Percentiles rank a stretch among this genome's conserved stretches.
Conservation (phyloP, 1,284 basidiomycete genomes). For the Laetiporus sulphureus region DNA sequence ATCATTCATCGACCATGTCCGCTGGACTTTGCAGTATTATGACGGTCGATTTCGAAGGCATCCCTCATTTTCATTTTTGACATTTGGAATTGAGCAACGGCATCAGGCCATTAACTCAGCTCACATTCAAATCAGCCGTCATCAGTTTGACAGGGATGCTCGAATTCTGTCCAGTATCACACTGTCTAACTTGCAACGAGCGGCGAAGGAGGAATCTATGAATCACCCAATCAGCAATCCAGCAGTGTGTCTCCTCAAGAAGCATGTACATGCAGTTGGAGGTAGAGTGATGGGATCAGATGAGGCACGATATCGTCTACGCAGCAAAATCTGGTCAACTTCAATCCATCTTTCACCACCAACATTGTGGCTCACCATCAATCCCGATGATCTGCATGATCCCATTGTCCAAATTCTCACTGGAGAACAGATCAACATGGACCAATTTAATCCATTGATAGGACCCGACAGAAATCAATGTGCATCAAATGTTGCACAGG, state of each 20-base stretch:
- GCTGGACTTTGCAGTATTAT: conserved; percentile 30
- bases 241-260: conserved; percentile 7
- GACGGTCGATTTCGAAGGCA: conserved; percentile 28
- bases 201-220: conserved; percentile 11
- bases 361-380: conserved; percentile 21
- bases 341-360: conserved; percentile 8
- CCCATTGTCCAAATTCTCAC: conserved; percentile 30
- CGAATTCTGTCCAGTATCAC: conserved; percentile 9
- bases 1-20: conserved; percentile 25
- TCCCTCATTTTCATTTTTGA: conserved; percentile 26
- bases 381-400: conserved; percentile 23
- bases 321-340: conserved; percentile 13
- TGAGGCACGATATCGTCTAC: conserved; percentile 3
- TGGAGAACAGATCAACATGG: conserved; percentile 31
- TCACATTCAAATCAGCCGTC: conserved; percentile 10
- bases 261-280: conserved; percentile 11
- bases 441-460: conserved; percentile 20
- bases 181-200: conserved; percentile 8
- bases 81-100: conserved; percentile 28
- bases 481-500: conserved; percentile 25
- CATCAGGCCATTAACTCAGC: conserved; percentile 14
- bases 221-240: conserved; percentile 9
- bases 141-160: conserved; percentile 9
- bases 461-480: conserved; percentile 23
- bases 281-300: conserved; percentile 8